Evolutionary conservation across 2,329 filamentous ascomycete genomes (phyloP), one percentile per base, ranked within the genome.

Genomic region (Knufia petricola): DNA sequence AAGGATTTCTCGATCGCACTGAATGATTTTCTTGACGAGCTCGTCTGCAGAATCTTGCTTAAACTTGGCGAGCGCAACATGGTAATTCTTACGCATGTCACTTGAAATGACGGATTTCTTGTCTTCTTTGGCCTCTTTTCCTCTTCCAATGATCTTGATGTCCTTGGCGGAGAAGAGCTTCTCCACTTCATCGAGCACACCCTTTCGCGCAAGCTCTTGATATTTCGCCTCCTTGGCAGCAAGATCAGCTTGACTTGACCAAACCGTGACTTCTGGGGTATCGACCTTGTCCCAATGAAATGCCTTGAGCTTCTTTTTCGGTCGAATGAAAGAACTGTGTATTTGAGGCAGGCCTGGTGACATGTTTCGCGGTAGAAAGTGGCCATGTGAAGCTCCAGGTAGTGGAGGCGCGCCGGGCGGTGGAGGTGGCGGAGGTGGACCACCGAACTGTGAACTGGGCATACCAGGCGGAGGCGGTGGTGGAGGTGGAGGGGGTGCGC

Each of bases 211-310:
- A 52, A 98, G 77, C 61, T 96, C 92, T 32, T 84, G 81, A 63
- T 96, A 96, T 66, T 95, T 95, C 68, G 95, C 87, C 69, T 98
- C 92, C 62, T 89, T 87, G 52, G 85, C 85, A 63, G 94, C 83
- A 3, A 82, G 79, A n/a, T 87, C 94, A 3, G 87, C 84, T 24
- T 85, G 79, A 65, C 94, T 87, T 28, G 88, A 89, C 90, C 90
- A 96, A 59, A 95, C 86, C 47, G 90, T 95, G 44, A 87, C 85
- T 64, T 92, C 81, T 19, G 88, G 86, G 46, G 85, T 79, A 67
- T 98, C 92, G 48, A 98, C 87, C 73, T 96, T 96, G 69, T 98
- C 92, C 90, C 92, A 96, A 71, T 98, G 92, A 58, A 98, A 76
- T 51, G 90, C 90, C 79, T 98, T 98, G 67, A 98, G 87, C 75